These are phyloP conservation scores for Melanogaster broomeanus DNA, from an alignment of 768 basidiomycete genomes.

Conservation along the genomic window DNA sequence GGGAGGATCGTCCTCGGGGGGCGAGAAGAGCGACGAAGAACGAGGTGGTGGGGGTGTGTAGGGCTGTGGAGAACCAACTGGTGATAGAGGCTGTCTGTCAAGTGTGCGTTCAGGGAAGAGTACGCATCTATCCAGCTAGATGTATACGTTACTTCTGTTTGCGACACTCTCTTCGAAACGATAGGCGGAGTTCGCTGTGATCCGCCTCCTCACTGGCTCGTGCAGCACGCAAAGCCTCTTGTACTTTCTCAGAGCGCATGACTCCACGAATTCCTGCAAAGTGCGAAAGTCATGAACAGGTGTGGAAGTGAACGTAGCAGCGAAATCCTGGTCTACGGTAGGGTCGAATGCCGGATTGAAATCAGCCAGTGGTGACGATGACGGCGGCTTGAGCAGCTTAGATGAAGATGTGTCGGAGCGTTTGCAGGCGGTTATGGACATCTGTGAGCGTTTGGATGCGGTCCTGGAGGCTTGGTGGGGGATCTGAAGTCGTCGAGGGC, in stretches of 20 bases:
- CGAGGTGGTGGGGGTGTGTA: constrained; percentile 46
- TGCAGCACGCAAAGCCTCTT: constrained; percentile 59
- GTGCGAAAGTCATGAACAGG: constrained; percentile 45
- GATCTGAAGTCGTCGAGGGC: constrained; percentile 2
- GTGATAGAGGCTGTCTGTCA: constrained; percentile 50
- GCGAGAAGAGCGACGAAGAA: constrained; percentile 44
- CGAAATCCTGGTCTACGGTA: constrained; percentile 29
- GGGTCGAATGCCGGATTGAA: constrained; percentile 30
- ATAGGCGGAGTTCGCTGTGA: constrained; percentile 46
- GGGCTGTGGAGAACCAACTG: constrained; percentile 59
- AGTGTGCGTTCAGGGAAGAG: not conserved
- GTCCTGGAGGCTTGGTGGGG: constrained; percentile 34
- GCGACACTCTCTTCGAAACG: constrained; percentile 48
- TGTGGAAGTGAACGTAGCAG: constrained; percentile 26
- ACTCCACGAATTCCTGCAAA: constrained; percentile 49
- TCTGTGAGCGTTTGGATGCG: constrained; percentile 51
- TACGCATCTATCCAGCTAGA: not conserved
- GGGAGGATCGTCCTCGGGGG: constrained; percentile 34
- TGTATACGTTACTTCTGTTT: constrained; percentile 55
- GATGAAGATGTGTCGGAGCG: constrained; percentile 49
- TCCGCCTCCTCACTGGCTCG: constrained; percentile 56
- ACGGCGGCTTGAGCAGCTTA: constrained; percentile 42
- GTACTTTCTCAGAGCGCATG: constrained; percentile 51
- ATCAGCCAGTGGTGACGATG: constrained; percentile 20
- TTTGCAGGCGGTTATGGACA: constrained; percentile 44